These are phyloP conservation scores for Paxillus involutus DNA, from an alignment of 768 basidiomycete genomes.

Conservation along the genomic window DNA sequence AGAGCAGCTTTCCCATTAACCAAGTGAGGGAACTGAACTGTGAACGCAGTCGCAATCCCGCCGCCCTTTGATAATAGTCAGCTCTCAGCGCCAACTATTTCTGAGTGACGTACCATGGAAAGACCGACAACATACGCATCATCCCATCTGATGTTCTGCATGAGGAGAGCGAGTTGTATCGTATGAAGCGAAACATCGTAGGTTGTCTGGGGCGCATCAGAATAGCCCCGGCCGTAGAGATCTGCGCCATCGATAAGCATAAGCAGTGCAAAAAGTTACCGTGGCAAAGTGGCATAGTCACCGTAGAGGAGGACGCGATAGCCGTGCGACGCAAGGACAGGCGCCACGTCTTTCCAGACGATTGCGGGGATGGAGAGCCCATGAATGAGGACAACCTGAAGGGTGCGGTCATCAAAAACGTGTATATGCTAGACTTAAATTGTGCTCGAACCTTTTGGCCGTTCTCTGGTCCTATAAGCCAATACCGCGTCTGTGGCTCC, in stretches of 20 bases:
- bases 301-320: constrained; percentile 79
- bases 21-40: constrained; percentile 68
- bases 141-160: constrained; percentile 77
- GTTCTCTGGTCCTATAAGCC: constrained; percentile 69
- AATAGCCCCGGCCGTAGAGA: constrained; percentile 81
- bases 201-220: constrained; percentile 70
- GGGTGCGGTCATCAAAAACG: constrained; percentile 1
- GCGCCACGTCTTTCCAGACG: constrained; percentile 76
- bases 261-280: background rate
- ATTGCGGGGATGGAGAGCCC: constrained; percentile 77
- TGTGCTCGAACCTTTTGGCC: constrained; percentile 56
- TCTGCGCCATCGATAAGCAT: constrained; percentile 41
- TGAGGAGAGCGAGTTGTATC: constrained; percentile 77
- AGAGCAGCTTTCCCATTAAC: constrained; percentile 65
- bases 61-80: constrained; percentile 53
- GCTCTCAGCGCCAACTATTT: background rate
- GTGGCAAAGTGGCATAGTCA: constrained; percentile 26
- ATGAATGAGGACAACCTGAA: constrained; percentile 72
- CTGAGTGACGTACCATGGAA: constrained; percentile 59
- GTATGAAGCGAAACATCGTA: constrained; percentile 68
- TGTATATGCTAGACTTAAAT: background rate
- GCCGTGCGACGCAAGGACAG: constrained; percentile 57
- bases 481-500: constrained; percentile 61
- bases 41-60: constrained; percentile 69
- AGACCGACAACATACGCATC: constrained; percentile 65